Conservation (phyloP, 768 basidiomycete genomes). For the Termitomyces sp. region DNA sequence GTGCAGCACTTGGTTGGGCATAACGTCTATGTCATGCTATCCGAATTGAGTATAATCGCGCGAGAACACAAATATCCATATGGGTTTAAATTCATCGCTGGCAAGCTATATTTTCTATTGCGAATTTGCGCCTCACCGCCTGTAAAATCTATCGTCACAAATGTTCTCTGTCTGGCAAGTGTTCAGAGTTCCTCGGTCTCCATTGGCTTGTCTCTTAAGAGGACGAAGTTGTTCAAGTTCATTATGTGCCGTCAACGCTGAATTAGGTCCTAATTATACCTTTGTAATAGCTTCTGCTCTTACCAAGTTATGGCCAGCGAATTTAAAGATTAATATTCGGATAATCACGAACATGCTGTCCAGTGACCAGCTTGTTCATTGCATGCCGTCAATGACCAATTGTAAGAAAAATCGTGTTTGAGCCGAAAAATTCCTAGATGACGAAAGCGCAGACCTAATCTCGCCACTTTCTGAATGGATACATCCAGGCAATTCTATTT, state of each 20-base stretch:
- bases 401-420: neutral
- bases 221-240: too few species aligned
- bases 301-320: too few species aligned
- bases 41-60: neutral
- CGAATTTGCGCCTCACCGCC: neutral
- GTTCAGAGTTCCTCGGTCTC: neutral
- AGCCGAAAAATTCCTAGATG: neutral
- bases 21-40: neutral
- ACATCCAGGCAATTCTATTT: neutral
- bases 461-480: too few species aligned
- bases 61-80: neutral
- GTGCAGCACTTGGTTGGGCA: neutral
- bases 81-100: neutral
- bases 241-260: too few species aligned
- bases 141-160: neutral
- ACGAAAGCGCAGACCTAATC: neutral
- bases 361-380: neutral
- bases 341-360: neutral
- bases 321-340: neutral
- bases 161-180: neutral
- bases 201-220: neutral
- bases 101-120: neutral
- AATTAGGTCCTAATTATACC: neutral
- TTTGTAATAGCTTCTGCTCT: neutral
- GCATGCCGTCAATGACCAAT: neutral